phyloP scores from a whole-genome alignment of 495 filamentous ascomycete genomes.

The Clavariopsis aquatica region DNA sequence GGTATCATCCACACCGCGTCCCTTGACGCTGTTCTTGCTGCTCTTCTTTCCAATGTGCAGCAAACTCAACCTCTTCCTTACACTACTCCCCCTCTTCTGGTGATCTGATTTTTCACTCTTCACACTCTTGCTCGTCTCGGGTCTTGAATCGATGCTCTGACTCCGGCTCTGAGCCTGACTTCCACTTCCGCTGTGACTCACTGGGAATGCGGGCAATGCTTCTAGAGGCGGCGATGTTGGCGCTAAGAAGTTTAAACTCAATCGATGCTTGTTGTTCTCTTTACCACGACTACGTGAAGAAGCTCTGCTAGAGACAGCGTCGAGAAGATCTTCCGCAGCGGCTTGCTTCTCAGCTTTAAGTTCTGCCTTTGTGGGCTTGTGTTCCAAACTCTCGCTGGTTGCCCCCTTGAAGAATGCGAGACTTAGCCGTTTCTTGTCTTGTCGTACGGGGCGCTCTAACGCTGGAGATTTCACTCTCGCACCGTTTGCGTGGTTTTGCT shows the following conservation, averaged over 20 bases:
- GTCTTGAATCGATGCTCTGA: conserved; percentile 39
- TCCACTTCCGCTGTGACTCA: conserved; percentile 11
- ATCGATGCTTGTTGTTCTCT: conserved; percentile 18
- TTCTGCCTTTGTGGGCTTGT: conserved; percentile 5
- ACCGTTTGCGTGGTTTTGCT: conserved; percentile 16
- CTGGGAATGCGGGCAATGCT: conserved; percentile 14
- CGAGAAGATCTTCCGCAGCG: conserved; percentile 12
- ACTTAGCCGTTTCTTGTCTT: conserved; percentile 42
- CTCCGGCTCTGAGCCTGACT: conserved; percentile 18
- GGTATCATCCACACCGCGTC: conserved; percentile 31
- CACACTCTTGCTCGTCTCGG: conserved; percentile 39
- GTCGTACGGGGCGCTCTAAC: conserved; percentile 26
- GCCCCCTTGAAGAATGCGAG: conserved; percentile 41
- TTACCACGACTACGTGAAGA: conserved; percentile 35
- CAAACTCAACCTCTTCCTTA: conserved; percentile 70
- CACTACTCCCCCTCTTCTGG: conserved; percentile 56
- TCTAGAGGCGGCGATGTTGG: conserved; percentile 11
- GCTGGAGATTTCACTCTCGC: conserved; percentile 17
- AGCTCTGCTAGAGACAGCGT: conserved; percentile 16
- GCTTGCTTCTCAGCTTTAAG: conserved; percentile 25
- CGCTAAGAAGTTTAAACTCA: conserved; percentile 27
- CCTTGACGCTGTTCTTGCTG: conserved; percentile 50
- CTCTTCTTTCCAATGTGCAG: conserved; percentile 67
- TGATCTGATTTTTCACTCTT: conserved; percentile 32
- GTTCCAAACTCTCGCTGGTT: conserved; percentile 3